A percentile compares a stretch with the other conserved stretches of the same genome.
Evolutionary conservation across 352 stramenopile genomes (phyloP).

Genomic region (Phytopythium cucurbitacearum): DNA sequence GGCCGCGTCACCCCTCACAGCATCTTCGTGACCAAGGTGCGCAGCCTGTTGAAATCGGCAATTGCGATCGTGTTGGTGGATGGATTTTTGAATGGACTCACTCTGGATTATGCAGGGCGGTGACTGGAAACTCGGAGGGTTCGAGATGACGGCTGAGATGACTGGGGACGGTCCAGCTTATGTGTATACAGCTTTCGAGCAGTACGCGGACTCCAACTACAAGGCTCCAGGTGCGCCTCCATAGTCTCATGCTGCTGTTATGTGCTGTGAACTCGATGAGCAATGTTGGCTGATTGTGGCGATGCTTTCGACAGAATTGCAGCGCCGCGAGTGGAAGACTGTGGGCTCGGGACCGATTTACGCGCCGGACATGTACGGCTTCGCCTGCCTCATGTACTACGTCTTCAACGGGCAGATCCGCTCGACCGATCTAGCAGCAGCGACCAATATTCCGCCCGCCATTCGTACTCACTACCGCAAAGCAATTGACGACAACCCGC

Average conservation of each 20-base stretch:
- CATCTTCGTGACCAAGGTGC: constrained; percentile 92
- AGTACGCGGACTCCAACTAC: constrained; percentile 82
- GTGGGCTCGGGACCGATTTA: constrained; percentile 47
- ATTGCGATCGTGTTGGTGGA: background rate
- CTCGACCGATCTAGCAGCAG: constrained; percentile 45
- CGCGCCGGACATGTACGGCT: constrained; percentile 71
- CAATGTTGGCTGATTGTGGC: constrained; percentile 18
- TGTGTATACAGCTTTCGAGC: constrained; percentile 75
- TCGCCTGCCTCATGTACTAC: constrained; percentile 75
- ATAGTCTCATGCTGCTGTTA: constrained; percentile 12
- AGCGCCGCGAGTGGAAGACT: constrained; percentile 73
- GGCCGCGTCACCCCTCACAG: constrained; percentile 86
- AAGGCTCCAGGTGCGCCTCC: constrained; percentile 63
- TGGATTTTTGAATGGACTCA: background rate
- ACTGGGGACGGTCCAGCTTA: constrained; percentile 76
- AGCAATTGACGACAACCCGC: constrained; percentile 63
- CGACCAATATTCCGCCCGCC: constrained; percentile 61
- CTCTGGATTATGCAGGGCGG: constrained; percentile 43
- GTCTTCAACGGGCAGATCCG: constrained; percentile 70
- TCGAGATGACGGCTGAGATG: constrained; percentile 88
- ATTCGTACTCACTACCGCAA: constrained; percentile 77
- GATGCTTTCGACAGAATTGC: constrained; percentile 41
- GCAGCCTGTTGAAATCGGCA: background rate
- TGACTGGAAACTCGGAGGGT: constrained; percentile 95
- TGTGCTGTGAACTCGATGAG: constrained; percentile 19